These are phyloP conservation scores for Termitomyces sp. DNA, from an alignment of 768 basidiomycete species.

Conservation along the genomic window DNA sequence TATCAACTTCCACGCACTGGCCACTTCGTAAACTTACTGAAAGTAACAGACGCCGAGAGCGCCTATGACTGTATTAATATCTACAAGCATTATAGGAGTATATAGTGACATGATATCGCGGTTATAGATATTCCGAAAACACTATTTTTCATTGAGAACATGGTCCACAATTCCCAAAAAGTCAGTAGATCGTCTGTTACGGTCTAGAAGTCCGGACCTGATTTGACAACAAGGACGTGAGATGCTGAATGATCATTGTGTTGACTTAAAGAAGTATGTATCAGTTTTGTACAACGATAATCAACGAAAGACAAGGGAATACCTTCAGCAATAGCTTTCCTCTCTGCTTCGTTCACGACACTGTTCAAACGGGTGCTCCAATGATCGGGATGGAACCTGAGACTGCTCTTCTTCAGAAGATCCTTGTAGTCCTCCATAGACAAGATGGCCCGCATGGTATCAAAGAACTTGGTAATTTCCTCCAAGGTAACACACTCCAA, in stretches of 20 bases:
- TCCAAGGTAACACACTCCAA: constrained; percentile 70
- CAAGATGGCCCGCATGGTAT: constrained; percentile 47
- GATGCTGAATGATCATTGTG: constrained; percentile 70
- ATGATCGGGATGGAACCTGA: constrained; percentile 77
- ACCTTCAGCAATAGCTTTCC: constrained; percentile 65
- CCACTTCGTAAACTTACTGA: too few species aligned
- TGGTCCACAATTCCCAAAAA: neutral
- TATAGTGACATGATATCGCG: neutral
- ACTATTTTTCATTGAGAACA: neutral
- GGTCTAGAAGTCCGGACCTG: neutral
- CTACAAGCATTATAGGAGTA: neutral
- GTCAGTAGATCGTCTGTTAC: neutral
- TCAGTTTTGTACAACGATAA: neutral
- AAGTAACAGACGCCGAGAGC: neutral
- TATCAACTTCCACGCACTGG: too few species aligned
- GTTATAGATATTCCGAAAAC: neutral
- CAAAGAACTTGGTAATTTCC: constrained; percentile 71
- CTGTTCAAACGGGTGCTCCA: constrained; percentile 68
- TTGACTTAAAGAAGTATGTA: neutral
- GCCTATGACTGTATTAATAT: too few species aligned
- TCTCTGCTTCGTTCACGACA: constrained; percentile 54
- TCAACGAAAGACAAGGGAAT: constrained; percentile 7
- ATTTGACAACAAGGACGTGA: constrained; percentile 34
- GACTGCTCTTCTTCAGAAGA: constrained; percentile 68
- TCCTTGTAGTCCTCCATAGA: constrained; percentile 58